These are phyloP conservation scores for Aspergillus transmontanensis DNA, from an alignment of 2,329 filamentous ascomycete species.

Conservation along the genomic window DNA sequence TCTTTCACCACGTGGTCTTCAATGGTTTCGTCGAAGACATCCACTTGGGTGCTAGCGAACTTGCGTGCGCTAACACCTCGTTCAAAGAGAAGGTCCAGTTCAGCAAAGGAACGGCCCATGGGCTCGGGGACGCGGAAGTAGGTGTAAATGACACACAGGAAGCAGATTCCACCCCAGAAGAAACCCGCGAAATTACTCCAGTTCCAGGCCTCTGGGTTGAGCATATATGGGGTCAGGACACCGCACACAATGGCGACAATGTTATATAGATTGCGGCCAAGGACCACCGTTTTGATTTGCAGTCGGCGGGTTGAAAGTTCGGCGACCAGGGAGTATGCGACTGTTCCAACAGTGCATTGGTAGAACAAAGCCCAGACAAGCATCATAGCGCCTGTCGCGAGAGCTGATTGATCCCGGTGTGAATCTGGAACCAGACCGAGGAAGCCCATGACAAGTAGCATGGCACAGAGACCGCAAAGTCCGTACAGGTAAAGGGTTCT, in stretches of 20 bases:
- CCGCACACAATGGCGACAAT: slow-evolving; percentile 79
- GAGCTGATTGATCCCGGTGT: slow-evolving; percentile 62
- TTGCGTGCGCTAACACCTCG: slow-evolving; percentile 69
- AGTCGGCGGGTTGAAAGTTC: slow-evolving; percentile 81
- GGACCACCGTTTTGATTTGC: slow-evolving; percentile 88
- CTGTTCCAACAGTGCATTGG: slow-evolving; percentile 83
- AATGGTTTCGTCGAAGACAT: slow-evolving; percentile 54
- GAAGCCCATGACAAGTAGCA: slow-evolving; percentile 85
- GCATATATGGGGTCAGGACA: slow-evolving; percentile 87
- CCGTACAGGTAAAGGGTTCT: slow-evolving; percentile 76
- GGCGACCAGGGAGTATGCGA: slow-evolving; percentile 84
- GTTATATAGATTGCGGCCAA: slow-evolving; percentile 80
- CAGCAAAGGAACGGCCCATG: slow-evolving; percentile 76
- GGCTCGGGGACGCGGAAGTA: slow-evolving; percentile 83
- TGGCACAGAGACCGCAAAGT: slow-evolving; percentile 69
- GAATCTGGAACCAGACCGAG: slow-evolving; percentile 69
- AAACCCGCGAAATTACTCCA: slow-evolving; percentile 88
- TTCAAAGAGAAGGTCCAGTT: slow-evolving; percentile 84
- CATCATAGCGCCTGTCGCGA: slow-evolving; percentile 86
- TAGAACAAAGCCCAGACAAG: slow-evolving; percentile 80
- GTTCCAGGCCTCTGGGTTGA: slow-evolving; percentile 83
- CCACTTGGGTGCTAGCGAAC: slow-evolving; percentile 62
- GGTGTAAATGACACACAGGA: slow-evolving; percentile 77
- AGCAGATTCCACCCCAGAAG: slow-evolving; percentile 83
- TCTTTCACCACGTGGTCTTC: slow-evolving; percentile 31